Evolutionary conservation across 2,329 filamentous ascomycete species (phyloP), one percentile per base, ranked within the genome.

Genomic region (Cladosporium sp.): DNA sequence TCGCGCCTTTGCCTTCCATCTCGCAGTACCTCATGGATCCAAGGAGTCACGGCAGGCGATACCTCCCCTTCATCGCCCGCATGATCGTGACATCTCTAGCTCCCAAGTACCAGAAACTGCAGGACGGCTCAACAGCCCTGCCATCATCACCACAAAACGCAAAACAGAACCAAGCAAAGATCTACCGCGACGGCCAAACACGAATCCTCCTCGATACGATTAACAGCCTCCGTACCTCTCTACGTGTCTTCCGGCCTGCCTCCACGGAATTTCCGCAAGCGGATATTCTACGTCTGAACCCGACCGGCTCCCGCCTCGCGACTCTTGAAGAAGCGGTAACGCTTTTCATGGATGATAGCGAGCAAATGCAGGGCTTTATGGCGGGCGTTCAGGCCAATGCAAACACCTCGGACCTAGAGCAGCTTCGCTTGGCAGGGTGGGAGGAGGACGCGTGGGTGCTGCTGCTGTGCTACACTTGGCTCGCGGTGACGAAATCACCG

Each of bases 401-500:
- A 4, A 63, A 63, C 5, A 65, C 66, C 1, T 52, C 56, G 9
- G 63, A 69, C 46, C 54, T 68, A 1, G 54, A 60, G 10, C 60
- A 63, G 43, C 51, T 68, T 18, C 57, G 64, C 9, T 58, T 59
- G 38, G 64, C 68, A 1, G 65, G 66, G 10, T 67, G 67, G 61
- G 68, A 70, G 50, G 66, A 70, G 32, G 65, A 69, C 42, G 58
- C 68, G 11, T 66, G 67, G 52, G 66, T 68, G 1, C 53, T 70
- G 28, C 56, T 66, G 7, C 57, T 70, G 9, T 68, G 65, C 53
- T 65, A 57, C 42, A 19, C 43, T 35, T 59, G 50, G 38, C 50
- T 55, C 49, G 58, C 49, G 33, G 56, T 95, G 77, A 95, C 89
- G 0, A 95, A 22, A 14, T 14, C 18, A 28, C 35, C 43, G 4